These are phyloP conservation scores for Leccinum uliginosum DNA, from an alignment of 768 basidiomycete species.

Conservation along the genomic window DNA sequence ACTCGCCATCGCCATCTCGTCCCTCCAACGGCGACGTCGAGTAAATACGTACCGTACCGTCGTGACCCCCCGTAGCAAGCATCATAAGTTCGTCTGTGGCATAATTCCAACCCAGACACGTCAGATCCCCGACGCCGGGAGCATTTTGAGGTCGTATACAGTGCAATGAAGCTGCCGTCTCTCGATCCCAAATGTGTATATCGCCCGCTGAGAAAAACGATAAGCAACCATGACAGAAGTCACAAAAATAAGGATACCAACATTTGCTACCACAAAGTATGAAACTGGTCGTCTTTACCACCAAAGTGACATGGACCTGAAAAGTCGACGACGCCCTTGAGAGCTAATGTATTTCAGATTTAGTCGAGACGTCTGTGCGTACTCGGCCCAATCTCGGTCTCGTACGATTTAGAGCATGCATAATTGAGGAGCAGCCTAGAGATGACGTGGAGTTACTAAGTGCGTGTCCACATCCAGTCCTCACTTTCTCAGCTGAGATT, in stretches of 20 bases:
- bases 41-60: conserved; percentile 73
- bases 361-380: conserved; percentile 28
- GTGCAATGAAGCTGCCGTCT: conserved; percentile 68
- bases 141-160: conserved; percentile 53
- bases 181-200: conserved; percentile 83
- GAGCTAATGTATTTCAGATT: conserved; percentile 61
- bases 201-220: conserved; percentile 55
- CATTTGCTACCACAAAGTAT: conserved; percentile 78
- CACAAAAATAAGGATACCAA: conserved; percentile 17
- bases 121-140: conserved; percentile 59
- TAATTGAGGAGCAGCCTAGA: conserved; percentile 66
- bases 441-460: conserved; percentile 6
- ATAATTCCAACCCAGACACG: conserved; percentile 72
- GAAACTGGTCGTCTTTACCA: conserved; percentile 69
- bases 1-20: conserved; percentile 15
- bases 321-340: conserved; percentile 66
- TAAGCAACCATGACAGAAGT: conserved; percentile 19
- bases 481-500: conserved; percentile 32
- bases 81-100: conserved; percentile 51
- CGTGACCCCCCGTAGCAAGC: too few relatives aligned
- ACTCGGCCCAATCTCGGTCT: conserved; percentile 40
- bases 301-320: conserved; percentile 82
- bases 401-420: conserved; percentile 67
- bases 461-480: neutral
- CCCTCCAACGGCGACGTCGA: conserved; percentile 38